A percentile compares a stretch with the other conserved stretches of the same genome.
phyloP scores from a whole-genome alignment of 1,284 basidiomycete genomes.

The Cutaneotrichosporon mucoides region DNA sequence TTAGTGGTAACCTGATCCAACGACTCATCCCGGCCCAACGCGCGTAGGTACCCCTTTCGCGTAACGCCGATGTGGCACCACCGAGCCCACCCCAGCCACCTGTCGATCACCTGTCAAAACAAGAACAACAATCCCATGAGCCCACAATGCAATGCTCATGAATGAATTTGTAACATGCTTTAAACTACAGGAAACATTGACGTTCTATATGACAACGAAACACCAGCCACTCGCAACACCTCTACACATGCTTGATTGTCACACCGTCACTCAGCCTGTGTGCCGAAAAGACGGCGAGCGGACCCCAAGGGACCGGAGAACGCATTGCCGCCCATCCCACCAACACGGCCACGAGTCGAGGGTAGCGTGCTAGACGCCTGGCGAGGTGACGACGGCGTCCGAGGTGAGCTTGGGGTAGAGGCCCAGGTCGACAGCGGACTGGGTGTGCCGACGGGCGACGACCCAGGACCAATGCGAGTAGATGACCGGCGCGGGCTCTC shows the following conservation, averaged over 20 bases:
- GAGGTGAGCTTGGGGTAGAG: not conserved
- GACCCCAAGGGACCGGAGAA: constrained; percentile 15
- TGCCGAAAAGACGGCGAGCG: constrained; percentile 13
- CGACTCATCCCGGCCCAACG: too few species aligned
- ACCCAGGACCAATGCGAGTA: not conserved
- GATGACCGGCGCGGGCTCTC: not conserved
- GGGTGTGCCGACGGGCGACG: not conserved
- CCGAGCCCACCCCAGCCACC: not conserved
- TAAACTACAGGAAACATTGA: not conserved
- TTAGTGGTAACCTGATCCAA: too few species aligned
- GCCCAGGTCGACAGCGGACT: constrained; percentile 6
- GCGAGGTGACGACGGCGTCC: constrained; percentile 6
- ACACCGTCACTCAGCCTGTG: not conserved
- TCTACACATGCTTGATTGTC: not conserved
- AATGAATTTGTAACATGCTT: not conserved
- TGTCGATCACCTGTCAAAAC: too few species aligned
- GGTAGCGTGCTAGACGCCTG: not conserved
- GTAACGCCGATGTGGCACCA: constrained; percentile 9
- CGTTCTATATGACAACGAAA: constrained; percentile 2
- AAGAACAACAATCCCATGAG: too few species aligned
- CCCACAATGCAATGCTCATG: not conserved
- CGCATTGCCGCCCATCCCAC: constrained; percentile 1
- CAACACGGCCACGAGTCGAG: constrained; percentile 5
- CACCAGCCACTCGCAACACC: not conserved
- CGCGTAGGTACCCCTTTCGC: too few species aligned